Evolutionary conservation across 306 rosid genomes (phyloP).

Genomic region (Canavalia ensiformis): DNA sequence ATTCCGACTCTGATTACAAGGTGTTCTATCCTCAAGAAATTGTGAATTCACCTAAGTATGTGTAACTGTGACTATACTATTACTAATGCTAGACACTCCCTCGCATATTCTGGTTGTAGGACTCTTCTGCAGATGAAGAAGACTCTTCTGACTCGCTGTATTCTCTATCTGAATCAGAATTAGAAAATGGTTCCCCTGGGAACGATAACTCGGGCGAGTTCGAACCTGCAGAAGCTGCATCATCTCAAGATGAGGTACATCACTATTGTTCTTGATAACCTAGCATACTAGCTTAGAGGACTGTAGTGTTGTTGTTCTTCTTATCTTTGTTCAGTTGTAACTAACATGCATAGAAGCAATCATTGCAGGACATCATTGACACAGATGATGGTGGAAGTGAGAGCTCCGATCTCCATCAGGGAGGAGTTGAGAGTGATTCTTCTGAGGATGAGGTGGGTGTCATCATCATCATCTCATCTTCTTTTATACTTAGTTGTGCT

Average conservation of each 20-base stretch:
- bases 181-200: slow-evolving; percentile 36
- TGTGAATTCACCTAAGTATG: neutral
- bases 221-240: slow-evolving; percentile 53
- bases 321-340: neutral
- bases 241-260: slow-evolving; percentile 59
- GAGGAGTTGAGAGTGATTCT: slow-evolving; percentile 79
- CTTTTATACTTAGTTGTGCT: neutral
- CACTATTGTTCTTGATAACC: neutral
- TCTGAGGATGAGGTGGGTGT: slow-evolving; percentile 91
- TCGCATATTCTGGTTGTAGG: slow-evolving; percentile 34
- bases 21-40: slow-evolving; percentile 5
- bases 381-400: slow-evolving; percentile 53
- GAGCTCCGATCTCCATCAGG: slow-evolving; percentile 58
- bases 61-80: neutral
- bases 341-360: slow-evolving; percentile 33
- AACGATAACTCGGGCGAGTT: slow-evolving; percentile 43
- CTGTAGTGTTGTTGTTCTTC: neutral
- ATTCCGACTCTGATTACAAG: slow-evolving; percentile 54
- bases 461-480: neutral
- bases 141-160: slow-evolving; percentile 34
- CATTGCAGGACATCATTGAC: slow-evolving; percentile 58
- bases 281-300: neutral
- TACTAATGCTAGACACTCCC: neutral
- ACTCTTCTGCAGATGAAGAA: slow-evolving; percentile 42
- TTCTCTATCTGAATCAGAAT: slow-evolving; percentile 45